phyloP scores from a whole-genome alignment of 352 stramenopile genomes.

The Lagenidium sp. region DNA sequence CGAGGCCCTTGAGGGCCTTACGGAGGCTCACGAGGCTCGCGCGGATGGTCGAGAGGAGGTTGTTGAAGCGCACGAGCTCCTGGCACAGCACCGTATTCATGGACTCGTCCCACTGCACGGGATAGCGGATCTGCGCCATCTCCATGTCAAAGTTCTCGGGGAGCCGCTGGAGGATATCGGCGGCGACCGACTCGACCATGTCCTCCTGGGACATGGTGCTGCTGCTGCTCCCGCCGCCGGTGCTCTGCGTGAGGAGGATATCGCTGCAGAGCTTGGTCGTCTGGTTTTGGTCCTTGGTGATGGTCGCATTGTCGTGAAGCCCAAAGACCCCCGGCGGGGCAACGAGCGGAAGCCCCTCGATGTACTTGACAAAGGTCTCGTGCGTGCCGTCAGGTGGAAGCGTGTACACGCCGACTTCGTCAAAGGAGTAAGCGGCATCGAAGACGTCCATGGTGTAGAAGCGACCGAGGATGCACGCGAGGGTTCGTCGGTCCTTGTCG shows the following conservation, averaged over 20 bases:
- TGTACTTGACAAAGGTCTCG: conserved; percentile 72
- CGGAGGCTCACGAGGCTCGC: conserved; percentile 77
- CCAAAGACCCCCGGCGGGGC: conserved; percentile 90
- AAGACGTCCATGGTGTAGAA: conserved; percentile 76
- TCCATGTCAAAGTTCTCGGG: conserved; percentile 92
- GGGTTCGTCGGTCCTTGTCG: conserved; percentile 73
- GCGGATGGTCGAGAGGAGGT: conserved; percentile 85
- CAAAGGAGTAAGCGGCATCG: conserved; percentile 48
- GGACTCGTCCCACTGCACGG: conserved; percentile 87
- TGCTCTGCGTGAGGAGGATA: conserved; percentile 88
- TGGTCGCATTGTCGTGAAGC: conserved; percentile 91
- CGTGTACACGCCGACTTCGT: conserved; percentile 58
- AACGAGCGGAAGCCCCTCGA: conserved; percentile 82
- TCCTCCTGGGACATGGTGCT: conserved; percentile 80
- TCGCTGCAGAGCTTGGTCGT: conserved; percentile 90
- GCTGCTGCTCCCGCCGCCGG: conserved; percentile 48
- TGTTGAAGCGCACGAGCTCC: conserved; percentile 92
- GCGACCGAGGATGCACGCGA: conserved; percentile 58
- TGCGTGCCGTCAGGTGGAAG: conserved; percentile 68
- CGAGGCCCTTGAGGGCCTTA: conserved; percentile 88
- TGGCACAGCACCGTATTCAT: conserved; percentile 94
- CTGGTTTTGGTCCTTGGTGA: conserved; percentile 93
- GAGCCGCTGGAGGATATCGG: conserved; percentile 80
- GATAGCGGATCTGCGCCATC: conserved; percentile 87
- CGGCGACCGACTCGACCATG: conserved; percentile 80